phyloP scores from a whole-genome alignment of 192 early-diverging fungal genomes.

The Entophlyctis luteolus region DNA sequence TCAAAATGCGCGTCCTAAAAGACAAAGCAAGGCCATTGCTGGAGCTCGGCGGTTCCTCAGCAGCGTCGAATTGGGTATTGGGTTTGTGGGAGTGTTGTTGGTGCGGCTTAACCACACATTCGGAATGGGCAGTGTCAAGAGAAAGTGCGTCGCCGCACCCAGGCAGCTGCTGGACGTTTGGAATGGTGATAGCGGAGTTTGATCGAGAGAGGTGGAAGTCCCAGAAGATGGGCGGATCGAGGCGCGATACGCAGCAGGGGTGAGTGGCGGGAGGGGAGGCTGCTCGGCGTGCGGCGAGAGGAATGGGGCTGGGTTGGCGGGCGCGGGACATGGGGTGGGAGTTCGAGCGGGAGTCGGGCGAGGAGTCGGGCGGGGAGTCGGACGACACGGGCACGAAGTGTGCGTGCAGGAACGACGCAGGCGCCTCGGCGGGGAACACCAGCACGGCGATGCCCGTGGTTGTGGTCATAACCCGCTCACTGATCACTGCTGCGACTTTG shows the following conservation, averaged over 20 bases:
- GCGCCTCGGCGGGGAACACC: too few species aligned
- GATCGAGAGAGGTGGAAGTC: neutral
- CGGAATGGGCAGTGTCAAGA: conserved; percentile 19
- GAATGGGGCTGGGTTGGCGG: too few species aligned
- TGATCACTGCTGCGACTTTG: too few species aligned
- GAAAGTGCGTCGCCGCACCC: conserved; percentile 1
- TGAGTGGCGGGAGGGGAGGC: conserved; percentile 1
- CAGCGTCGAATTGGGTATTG: too few species aligned
- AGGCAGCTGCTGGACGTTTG: conserved; percentile 7
- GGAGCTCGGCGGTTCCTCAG: neutral
- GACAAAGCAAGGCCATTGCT: neutral
- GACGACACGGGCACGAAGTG: too few species aligned
- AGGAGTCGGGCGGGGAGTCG: too few species aligned
- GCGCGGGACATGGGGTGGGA: too few species aligned
- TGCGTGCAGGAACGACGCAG: too few species aligned
- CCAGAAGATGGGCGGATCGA: conserved; percentile 12
- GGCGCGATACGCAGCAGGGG: conserved; percentile 3
- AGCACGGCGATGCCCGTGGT: too few species aligned
- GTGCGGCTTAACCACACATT: conserved; percentile 5
- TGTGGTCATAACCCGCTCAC: too few species aligned
- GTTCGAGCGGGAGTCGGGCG: too few species aligned
- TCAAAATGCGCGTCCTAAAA: conserved; percentile 6
- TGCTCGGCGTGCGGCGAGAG: too few species aligned
- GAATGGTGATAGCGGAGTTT: neutral
- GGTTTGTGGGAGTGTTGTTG: neutral